Evolutionary conservation across 345 rosid species (phyloP).

Genomic region (Cardamine occulta): DNA sequence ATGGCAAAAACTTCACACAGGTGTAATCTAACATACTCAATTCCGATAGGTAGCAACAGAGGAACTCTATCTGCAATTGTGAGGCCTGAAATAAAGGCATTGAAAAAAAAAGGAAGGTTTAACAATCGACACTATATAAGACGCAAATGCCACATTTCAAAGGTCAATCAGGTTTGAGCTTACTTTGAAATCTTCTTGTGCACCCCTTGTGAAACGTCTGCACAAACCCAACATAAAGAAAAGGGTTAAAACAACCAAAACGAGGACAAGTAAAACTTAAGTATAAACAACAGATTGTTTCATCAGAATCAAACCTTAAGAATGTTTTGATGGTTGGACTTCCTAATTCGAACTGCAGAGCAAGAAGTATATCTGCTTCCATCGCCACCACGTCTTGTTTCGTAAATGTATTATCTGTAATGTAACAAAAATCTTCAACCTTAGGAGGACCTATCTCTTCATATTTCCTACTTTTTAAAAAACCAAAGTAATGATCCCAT

Average conservation of each 20-base stretch:
- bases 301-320: slow-evolving; percentile 46
- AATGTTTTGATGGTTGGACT: slow-evolving; percentile 66
- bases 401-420: slow-evolving; percentile 65
- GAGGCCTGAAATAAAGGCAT: slow-evolving; percentile 42
- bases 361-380: slow-evolving; percentile 66
- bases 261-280: neutral
- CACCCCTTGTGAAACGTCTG: slow-evolving; percentile 60
- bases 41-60: slow-evolving; percentile 70
- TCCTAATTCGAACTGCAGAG: slow-evolving; percentile 67
- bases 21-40: slow-evolving; percentile 68
- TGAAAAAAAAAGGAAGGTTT: neutral
- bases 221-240: neutral
- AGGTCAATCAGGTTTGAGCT: neutral
- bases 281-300: neutral
- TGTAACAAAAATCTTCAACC: slow-evolving; percentile 63
- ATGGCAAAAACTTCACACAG: slow-evolving; percentile 65
- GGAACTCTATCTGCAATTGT: slow-evolving; percentile 67
- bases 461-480: slow-evolving; percentile 56
- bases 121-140: neutral
- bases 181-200: slow-evolving; percentile 64
- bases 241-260: neutral
- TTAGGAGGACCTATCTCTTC: slow-evolving; percentile 71
- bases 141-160: neutral
- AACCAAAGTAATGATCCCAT: slow-evolving; percentile 11
- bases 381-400: slow-evolving; percentile 60